Conservation (phyloP, 1,139 yeast species). For the Yamadazyma taylorii region DNA sequence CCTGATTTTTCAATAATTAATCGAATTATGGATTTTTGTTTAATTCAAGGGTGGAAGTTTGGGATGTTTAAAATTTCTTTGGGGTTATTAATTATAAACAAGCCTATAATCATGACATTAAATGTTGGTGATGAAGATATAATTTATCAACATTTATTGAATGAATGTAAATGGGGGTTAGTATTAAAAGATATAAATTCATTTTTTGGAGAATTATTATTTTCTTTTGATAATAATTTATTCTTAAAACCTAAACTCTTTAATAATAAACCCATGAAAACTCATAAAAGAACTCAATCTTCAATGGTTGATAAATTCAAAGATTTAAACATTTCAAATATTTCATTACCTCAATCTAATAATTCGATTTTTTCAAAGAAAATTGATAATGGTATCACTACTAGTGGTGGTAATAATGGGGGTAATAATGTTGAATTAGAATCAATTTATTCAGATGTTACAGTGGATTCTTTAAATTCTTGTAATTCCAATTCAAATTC, state of each 20-base stretch:
- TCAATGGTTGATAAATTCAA: slow-evolving; percentile 22
- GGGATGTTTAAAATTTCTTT: slow-evolving; percentile 62
- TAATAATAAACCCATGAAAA: slow-evolving; percentile 15
- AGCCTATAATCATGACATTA: slow-evolving; percentile 50
- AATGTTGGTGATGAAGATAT: slow-evolving; percentile 57
- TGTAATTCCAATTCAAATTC: slow-evolving; percentile 15
- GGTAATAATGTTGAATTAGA: slow-evolving; percentile 23
- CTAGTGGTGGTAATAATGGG: not conserved
- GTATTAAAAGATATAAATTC: slow-evolving; percentile 49
- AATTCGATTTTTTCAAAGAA: slow-evolving; percentile 25
- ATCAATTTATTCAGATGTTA: slow-evolving; percentile 32
- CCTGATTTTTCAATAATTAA: slow-evolving; percentile 52
- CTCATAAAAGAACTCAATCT: slow-evolving; percentile 19
- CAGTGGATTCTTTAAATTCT: slow-evolving; percentile 11
- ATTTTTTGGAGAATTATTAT: slow-evolving; percentile 41
- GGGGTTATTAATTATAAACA: slow-evolving; percentile 54
- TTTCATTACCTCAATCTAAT: slow-evolving; percentile 16
- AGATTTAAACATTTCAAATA: slow-evolving; percentile 17
- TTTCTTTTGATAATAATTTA: slow-evolving; percentile 37
- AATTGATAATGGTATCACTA: slow-evolving; percentile 13
- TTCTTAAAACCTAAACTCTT: slow-evolving; percentile 18
- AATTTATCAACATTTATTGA: slow-evolving; percentile 58
- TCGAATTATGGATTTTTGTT: slow-evolving; percentile 53
- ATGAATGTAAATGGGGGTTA: slow-evolving; percentile 54
- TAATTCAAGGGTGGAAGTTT: slow-evolving; percentile 65